Base-by-base conservation (phyloP, 2,329 filamentous ascomycete genomes). In the Pyrenophora seminiperda region DNA sequence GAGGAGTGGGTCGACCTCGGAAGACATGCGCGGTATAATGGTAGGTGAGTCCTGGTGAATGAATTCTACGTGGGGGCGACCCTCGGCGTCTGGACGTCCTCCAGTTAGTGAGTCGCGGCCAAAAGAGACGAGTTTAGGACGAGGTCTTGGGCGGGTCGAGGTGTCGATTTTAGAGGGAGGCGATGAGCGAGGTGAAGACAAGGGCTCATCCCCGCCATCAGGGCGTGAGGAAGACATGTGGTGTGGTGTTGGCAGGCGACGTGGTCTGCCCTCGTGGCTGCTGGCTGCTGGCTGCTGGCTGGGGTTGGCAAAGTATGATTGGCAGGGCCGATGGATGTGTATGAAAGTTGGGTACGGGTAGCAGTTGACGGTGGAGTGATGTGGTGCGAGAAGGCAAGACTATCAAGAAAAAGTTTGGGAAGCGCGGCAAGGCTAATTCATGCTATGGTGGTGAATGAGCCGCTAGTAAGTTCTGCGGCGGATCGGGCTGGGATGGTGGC, bases 111-210 rank as follows among this genome's bases (percentile, higher is more conserved):
- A 67, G 42, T 58, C 60, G 52, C 64, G 66, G 39, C 65, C 59
- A 54, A 74, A 74, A 7, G 67, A 67, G 7, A 74, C 72, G 49
- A 69, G 65, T 43, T 74, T 74, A 32, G 66, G 67, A 31, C 66
- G 44, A 27, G 56, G 50, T 5, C 47, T 53, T 11, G 53, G 55
- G 27, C 47, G 53, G n/a, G 59, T 41, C 7, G 46, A 27, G 27
- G 60, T 59, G 52, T 65, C 60, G 45, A 62, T 50, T 32, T 39
- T 56, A 10, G 61, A 54, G 17, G 54, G 56, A 31, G 50, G 59
- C 22, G 53, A 57, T 40, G 53, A 50, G 27, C 53, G 53, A 49
- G 47, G 42, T 19, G 55, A 55, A 41, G 53, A 53, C 44, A 52
- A 54, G 41, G 54, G 56, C 41, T 45, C 50, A 47, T 53, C 47